These are phyloP conservation scores for Ogataea angusta DNA, from an alignment of 805 yeast genomes.

Conservation along the genomic window DNA sequence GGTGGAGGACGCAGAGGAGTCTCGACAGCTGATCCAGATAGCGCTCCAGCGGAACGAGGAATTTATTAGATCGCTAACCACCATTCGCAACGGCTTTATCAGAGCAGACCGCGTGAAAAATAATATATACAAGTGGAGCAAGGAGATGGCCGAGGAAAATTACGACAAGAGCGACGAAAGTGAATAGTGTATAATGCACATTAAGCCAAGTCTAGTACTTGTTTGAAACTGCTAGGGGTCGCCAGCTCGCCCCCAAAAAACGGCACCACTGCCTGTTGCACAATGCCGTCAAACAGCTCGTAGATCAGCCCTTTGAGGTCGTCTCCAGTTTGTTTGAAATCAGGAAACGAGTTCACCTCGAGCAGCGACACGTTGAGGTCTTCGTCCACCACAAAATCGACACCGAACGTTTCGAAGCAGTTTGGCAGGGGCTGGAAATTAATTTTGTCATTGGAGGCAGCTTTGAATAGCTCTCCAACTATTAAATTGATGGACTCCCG, in stretches of 20 bases:
- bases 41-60: slow-evolving; percentile 83
- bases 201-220: slow-evolving; percentile 8
- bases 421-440: slow-evolving; percentile 79
- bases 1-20: slow-evolving; percentile 59
- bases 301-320: slow-evolving; percentile 63
- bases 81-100: slow-evolving; percentile 69
- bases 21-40: slow-evolving; percentile 72
- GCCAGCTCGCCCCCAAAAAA: slow-evolving; percentile 31
- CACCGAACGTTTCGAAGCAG: slow-evolving; percentile 84
- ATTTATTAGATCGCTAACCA: slow-evolving; percentile 74
- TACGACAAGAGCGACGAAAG: slow-evolving; percentile 5
- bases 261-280: slow-evolving; percentile 48
- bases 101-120: slow-evolving; percentile 74
- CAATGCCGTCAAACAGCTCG: slow-evolving; percentile 60
- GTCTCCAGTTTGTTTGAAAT: slow-evolving; percentile 91
- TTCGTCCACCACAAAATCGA: slow-evolving; percentile 76
- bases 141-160: slow-evolving; percentile 68
- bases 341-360: slow-evolving; percentile 94
- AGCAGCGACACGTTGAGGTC: slow-evolving; percentile 55
- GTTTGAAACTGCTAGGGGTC: slow-evolving; percentile 8
- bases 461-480: slow-evolving; percentile 69
- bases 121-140: slow-evolving; percentile 76
- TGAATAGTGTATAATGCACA: slow-evolving; percentile 3
- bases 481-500: slow-evolving; percentile 56
- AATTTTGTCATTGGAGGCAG: slow-evolving; percentile 81